phyloP scores from a whole-genome alignment of 352 stramenopile species.

The Phytophthora nicotianae region DNA sequence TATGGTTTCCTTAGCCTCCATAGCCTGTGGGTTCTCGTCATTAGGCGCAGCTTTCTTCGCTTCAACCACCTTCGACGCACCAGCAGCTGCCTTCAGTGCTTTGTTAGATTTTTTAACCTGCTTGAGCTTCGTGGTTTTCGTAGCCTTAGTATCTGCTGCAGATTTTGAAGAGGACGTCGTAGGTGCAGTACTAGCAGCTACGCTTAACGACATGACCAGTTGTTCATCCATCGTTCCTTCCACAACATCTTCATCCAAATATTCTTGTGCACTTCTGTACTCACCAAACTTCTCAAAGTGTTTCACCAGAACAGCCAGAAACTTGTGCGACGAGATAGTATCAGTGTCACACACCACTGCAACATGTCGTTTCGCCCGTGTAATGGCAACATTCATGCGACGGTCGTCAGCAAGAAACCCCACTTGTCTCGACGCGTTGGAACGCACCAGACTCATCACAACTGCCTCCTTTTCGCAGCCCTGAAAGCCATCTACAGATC shows the following conservation, averaged over 20 bases:
- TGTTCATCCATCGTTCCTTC: constrained; percentile 35
- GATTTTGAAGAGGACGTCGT: constrained; percentile 3
- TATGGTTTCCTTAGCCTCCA: constrained; percentile 4
- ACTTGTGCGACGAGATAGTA: constrained; percentile 91
- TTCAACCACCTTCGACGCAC: constrained; percentile 2
- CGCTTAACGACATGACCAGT: constrained; percentile 14
- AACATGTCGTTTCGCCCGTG: constrained; percentile 95
- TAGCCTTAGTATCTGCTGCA: constrained; percentile 2
- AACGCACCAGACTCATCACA: constrained; percentile 98
- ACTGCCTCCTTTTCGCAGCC: constrained; percentile 98
- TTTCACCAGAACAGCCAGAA: constrained; percentile 88
- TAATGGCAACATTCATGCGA: constrained; percentile 98
- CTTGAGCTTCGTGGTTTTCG: constrained; percentile 17
- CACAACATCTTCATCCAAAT: constrained; percentile 65
- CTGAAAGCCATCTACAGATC: constrained; percentile 97
- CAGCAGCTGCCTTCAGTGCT: neutral
- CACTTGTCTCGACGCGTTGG: constrained; percentile 87
- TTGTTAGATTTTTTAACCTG: constrained; percentile 19
- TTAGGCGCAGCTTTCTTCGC: constrained; percentile 4
- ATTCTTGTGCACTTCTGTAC: constrained; percentile 87
- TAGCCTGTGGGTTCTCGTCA: constrained; percentile 6
- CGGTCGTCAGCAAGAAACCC: constrained; percentile 97
- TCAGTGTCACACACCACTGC: constrained; percentile 95
- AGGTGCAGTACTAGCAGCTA: neutral
- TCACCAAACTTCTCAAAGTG: constrained; percentile 96